Conservation (phyloP, 345 rosid species). For the Rhizophora apiculata region DNA sequence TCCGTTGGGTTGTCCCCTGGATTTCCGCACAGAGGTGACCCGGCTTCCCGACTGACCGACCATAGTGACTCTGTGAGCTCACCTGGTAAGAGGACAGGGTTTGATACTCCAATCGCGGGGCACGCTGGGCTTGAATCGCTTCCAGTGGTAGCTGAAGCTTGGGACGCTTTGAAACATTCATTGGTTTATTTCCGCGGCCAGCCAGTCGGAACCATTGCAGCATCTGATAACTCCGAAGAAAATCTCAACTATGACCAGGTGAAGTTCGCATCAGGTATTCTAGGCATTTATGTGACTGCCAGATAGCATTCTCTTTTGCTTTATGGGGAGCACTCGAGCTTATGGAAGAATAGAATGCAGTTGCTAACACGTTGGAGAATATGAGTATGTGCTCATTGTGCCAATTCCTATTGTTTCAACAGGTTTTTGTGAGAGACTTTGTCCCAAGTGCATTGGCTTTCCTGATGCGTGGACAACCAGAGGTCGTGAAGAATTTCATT, state of each 20-base stretch:
- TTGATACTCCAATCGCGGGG: constrained; percentile 52
- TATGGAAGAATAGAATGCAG: too few relatives aligned
- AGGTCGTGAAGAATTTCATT: constrained; percentile 77
- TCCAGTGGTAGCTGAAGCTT: constrained; percentile 75
- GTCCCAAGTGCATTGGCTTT: constrained; percentile 89
- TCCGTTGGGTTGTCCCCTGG: constrained; percentile 38
- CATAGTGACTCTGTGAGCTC: constrained; percentile 41
- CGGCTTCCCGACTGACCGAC: constrained; percentile 30
- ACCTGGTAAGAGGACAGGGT: constrained; percentile 63
- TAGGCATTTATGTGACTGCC: neutral
- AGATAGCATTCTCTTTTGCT: too few relatives aligned
- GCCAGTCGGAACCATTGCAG: constrained; percentile 94
- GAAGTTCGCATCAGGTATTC: neutral
- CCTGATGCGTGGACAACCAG: constrained; percentile 86
- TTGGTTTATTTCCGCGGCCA: constrained; percentile 83
- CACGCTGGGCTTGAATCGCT: constrained; percentile 47
- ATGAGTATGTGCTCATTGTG: neutral
- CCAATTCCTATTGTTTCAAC: neutral
- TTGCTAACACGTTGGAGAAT: too few relatives aligned
- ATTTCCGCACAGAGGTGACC: constrained; percentile 23
- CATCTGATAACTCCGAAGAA: constrained; percentile 73
- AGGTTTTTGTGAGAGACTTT: constrained; percentile 94
- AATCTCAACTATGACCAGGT: constrained; percentile 97
- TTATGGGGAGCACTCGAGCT: too few relatives aligned
- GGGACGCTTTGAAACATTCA: constrained; percentile 76